Conservation (phyloP, 441 rosid genomes). For the Populus hybrid region DNA sequence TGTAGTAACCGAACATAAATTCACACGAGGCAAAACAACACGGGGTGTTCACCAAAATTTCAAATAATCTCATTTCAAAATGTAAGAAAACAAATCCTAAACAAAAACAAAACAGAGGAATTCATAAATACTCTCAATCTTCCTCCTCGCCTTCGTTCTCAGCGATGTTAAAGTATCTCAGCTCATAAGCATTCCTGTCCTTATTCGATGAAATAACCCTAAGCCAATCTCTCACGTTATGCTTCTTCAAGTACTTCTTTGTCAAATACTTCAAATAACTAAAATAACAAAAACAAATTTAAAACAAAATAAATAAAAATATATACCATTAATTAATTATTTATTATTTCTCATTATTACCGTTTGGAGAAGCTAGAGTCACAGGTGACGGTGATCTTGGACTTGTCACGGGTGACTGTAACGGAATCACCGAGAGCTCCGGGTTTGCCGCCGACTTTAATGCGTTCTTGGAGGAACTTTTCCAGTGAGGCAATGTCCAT, state of each 20-base stretch:
- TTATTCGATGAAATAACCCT: slow-evolving; percentile 84
- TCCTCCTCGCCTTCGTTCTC: slow-evolving; percentile 81
- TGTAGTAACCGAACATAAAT: too few relatives aligned
- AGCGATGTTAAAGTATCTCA: slow-evolving; percentile 81
- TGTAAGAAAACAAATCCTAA: not conserved
- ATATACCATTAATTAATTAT: not conserved
- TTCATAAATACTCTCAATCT: slow-evolving; percentile 32
- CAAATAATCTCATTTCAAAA: not conserved
- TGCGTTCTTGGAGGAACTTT: slow-evolving; percentile 87
- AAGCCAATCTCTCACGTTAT: slow-evolving; percentile 84
- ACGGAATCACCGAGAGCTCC: slow-evolving; percentile 82
- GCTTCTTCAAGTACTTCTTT: slow-evolving; percentile 83
- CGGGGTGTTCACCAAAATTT: too few relatives aligned
- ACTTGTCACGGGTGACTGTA: slow-evolving; percentile 53
- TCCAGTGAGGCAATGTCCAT: slow-evolving; percentile 90
- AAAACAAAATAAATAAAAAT: not conserved
- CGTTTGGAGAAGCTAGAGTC: slow-evolving; percentile 71
- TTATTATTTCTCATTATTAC: slow-evolving; percentile 22
- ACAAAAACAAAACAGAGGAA: not conserved
- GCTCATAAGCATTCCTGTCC: slow-evolving; percentile 65
- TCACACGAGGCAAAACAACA: too few relatives aligned
- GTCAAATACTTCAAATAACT: slow-evolving; percentile 84
- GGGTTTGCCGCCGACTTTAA: slow-evolving; percentile 86
- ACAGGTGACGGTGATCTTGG: slow-evolving; percentile 59
- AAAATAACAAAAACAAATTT: not conserved